phyloP scores from a whole-genome alignment of 768 basidiomycete genomes.

The Clitopilus passeckerianus region DNA sequence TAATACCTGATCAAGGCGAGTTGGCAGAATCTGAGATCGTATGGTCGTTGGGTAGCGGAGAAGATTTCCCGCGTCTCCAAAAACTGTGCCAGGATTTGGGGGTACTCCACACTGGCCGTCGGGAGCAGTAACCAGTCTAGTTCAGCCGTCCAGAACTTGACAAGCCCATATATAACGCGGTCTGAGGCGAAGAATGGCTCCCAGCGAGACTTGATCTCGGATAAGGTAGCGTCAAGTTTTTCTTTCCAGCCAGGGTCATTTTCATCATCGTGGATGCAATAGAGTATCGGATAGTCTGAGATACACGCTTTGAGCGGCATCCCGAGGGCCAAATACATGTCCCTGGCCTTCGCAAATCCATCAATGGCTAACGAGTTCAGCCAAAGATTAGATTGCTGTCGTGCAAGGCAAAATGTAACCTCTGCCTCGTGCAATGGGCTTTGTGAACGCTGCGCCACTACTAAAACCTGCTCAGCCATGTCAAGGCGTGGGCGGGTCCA shows the following conservation, averaged over 20 bases:
- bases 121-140: background rate
- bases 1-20: background rate
- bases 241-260: background rate
- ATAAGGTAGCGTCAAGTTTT: background rate
- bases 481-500: slow-evolving; percentile 10
- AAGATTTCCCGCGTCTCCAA: background rate
- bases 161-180: background rate
- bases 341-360: background rate
- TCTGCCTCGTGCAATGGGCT: background rate
- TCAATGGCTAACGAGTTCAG: background rate
- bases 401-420: background rate
- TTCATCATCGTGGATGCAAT: background rate
- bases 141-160: background rate
- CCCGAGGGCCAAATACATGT: background rate
- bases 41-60: background rate
- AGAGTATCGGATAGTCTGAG: background rate
- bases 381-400: background rate
- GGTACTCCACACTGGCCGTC: background rate
- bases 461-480: slow-evolving; percentile 3
- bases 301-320: background rate
- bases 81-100: background rate
- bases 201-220: background rate
- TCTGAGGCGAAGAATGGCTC: background rate
- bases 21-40: background rate
- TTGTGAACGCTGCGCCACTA: background rate